Evolutionary conservation across 805 yeast species (phyloP), one percentile per base, ranked within the genome.

Genomic region (Candida nemodendra): DNA sequence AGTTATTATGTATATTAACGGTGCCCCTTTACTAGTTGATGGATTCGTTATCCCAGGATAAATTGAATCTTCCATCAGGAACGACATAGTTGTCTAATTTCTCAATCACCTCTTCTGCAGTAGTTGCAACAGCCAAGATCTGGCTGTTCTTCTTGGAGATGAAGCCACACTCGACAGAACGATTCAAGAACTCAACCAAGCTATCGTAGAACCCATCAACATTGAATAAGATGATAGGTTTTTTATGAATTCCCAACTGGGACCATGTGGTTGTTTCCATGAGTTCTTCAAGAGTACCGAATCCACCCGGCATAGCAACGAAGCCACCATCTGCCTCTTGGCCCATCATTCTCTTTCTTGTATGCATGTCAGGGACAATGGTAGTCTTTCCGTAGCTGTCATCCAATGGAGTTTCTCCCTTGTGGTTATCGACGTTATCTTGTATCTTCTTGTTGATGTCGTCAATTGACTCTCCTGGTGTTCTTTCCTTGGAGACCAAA

Each of bases 251-350:
- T 23, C 90, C 93, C 52, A 88, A 71, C 68, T 88, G 96, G 34
- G 80, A 78, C 96, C 96, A 88, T 4, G 96, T 88, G 42, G 84
- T 83, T 38, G 86, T 83, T 66, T 88, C 96, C 81, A 87, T 80
- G 45, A 88, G 69, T 64, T 88, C 96, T 62, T 88, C 96, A 56
- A 86, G 64, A 6, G 95, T 87, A 34, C 96, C 96, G 58, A 79
- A 87, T 2, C 96, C 96, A 45, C 96, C 96, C 11, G 96, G 95
- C 66, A 88, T 71, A 0, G 95, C 95, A 30, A 88, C 76, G 61
- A 88, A 88, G 7, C 62, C 62, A 0, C 91, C 95, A 49, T 79
- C 79, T n/a, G 91, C 81, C 59, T 84, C 90, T 54, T 76, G 72
- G 19, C 89, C 95, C 96, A 88, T 88, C 69, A 84, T 52, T 58